A percentile compares a stretch with the other conserved stretches of the same genome.
Conservation (phyloP, 352 stramenopile genomes). For the Phytopythium helicoides region DNA sequence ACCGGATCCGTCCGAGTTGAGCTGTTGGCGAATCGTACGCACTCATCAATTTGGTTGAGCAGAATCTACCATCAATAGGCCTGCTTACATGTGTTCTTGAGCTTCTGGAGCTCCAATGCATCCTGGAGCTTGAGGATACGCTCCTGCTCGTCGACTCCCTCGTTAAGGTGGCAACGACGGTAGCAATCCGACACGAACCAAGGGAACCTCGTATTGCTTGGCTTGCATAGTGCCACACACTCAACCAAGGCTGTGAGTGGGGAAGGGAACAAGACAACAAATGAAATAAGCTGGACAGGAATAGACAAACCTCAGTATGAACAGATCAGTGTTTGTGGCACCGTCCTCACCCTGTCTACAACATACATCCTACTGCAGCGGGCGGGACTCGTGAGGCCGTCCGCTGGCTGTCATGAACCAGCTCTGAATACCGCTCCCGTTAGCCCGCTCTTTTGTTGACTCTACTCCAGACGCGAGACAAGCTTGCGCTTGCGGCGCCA, state of each 20-base stretch:
- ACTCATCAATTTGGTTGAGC: too few species aligned
- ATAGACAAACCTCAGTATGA: too few species aligned
- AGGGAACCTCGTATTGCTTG: conserved; percentile 56
- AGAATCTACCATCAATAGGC: too few species aligned
- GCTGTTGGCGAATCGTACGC: conserved; percentile 21
- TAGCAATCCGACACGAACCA: neutral
- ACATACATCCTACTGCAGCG: too few species aligned
- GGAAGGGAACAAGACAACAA: too few species aligned
- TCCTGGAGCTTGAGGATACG: conserved; percentile 79
- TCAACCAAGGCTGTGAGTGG: too few species aligned
- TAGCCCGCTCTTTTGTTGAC: neutral
- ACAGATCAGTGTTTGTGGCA: too few species aligned
- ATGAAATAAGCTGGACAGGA: too few species aligned
- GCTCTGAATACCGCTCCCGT: too few species aligned
- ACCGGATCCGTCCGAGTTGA: conserved; percentile 64
- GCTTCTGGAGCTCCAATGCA: conserved; percentile 73
- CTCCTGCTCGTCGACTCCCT: conserved; percentile 27
- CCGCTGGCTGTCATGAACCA: too few species aligned
- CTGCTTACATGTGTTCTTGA: conserved; percentile 73
- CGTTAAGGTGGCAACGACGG: neutral
- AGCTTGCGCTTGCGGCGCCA: conserved; percentile 86
- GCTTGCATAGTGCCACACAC: conserved; percentile 70
- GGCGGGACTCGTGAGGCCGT: too few species aligned
- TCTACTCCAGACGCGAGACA: conserved; percentile 71
- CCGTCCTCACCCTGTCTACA: too few species aligned